Evolutionary conservation across 176 grass and related monocot genomes (phyloP).

Genomic region (Melocanna baccifera): DNA sequence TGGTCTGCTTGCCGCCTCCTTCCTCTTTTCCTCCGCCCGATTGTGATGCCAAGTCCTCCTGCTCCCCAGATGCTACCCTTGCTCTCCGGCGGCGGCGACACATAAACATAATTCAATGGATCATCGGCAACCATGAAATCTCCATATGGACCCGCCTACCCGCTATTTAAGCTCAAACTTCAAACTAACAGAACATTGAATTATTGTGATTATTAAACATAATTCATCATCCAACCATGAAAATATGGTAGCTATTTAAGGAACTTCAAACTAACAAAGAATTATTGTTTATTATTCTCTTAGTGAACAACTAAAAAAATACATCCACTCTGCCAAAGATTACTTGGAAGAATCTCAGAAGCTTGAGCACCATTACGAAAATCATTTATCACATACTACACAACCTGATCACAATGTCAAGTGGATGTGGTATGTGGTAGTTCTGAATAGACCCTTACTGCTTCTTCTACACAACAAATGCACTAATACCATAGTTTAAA

Average conservation of each 20-base stretch:
- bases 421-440: background rate
- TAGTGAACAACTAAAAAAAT: background rate
- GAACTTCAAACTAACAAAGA: background rate
- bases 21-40: too few species aligned
- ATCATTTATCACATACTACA: background rate
- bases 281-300: background rate
- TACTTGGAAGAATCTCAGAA: background rate
- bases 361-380: background rate
- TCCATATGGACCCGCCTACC: too few species aligned
- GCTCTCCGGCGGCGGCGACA: too few species aligned
- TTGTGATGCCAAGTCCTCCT: background rate
- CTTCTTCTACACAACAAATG: background rate
- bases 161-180: too few species aligned
- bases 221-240: background rate
- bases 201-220: too few species aligned
- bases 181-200: too few species aligned
- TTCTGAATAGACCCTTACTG: background rate
- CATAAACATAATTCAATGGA: too few species aligned
- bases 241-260: background rate
- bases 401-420: background rate
- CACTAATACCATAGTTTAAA: background rate
- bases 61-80: too few species aligned
- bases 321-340: background rate
- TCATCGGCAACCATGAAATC: too few species aligned
- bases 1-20: too few species aligned